These are phyloP conservation scores for Chenopodium quinoa DNA, from an alignment of 148 eudicot species.

Conservation along the genomic window DNA sequence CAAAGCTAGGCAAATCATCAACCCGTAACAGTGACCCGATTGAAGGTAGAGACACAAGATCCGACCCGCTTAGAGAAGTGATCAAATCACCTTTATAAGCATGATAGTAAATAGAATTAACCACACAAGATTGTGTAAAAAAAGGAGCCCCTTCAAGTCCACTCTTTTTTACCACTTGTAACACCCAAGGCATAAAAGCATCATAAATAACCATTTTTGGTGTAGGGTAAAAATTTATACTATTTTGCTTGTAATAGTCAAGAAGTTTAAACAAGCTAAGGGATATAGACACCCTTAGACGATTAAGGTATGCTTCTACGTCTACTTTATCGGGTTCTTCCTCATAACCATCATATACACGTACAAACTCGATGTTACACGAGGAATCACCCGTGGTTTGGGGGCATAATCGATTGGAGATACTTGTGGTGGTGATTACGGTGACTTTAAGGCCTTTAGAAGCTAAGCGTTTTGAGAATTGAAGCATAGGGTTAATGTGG, in stretches of 20 bases:
- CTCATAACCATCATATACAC: conserved; percentile 23
- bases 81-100: conserved; percentile 27
- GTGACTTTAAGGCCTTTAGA: conserved; percentile 51
- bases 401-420: neutral
- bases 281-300: neutral
- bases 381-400: neutral
- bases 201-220: conserved; percentile 48
- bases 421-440: conserved; percentile 22
- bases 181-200: conserved; percentile 47
- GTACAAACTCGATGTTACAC: conserved; percentile 8
- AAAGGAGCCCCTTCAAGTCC: conserved; percentile 42
- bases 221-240: neutral
- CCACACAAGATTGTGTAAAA: conserved; percentile 51
- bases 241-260: conserved; percentile 10
- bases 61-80: conserved; percentile 8
- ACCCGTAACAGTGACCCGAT: conserved; percentile 15
- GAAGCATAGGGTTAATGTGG: conserved; percentile 65
- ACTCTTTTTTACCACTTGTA: conserved; percentile 31
- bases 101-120: conserved; percentile 40
- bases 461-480: conserved; percentile 50
- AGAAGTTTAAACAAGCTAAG: conserved; percentile 15
- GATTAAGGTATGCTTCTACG: neutral
- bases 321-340: neutral
- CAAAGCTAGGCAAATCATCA: conserved; percentile 35
- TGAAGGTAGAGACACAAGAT: conserved; percentile 25